These are phyloP conservation scores for Berkeleyomyces rouxiae DNA, from an alignment of 2,329 filamentous ascomycete species.

Conservation along the genomic window DNA sequence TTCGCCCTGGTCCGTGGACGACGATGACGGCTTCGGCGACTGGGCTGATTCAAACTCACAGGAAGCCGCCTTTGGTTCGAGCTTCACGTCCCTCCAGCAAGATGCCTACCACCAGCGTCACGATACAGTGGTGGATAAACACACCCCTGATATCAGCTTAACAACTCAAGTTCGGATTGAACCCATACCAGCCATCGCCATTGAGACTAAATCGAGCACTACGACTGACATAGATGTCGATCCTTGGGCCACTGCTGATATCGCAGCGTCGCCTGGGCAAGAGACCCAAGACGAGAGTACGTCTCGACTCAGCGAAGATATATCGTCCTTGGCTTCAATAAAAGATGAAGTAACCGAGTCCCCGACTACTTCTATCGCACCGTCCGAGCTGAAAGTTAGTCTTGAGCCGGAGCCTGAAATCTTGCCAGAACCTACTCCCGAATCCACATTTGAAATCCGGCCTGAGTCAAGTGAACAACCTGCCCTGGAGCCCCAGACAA, in stretches of 20 bases:
- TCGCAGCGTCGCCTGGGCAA: conserved; percentile 1
- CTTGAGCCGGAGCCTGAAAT: too few relatives aligned
- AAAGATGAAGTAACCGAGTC: conserved; percentile 2
- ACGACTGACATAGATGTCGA: conserved; percentile 3
- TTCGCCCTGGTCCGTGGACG: conserved; percentile 6
- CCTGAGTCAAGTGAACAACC: neutral
- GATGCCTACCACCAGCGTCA: neutral
- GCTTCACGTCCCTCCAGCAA: conserved; percentile 4
- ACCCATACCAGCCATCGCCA: neutral
- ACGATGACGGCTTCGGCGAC: conserved; percentile 7
- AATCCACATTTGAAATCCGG: neutral
- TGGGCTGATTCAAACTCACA: neutral
- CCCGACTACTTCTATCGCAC: conserved; percentile 5
- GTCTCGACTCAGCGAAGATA: conserved; percentile 2
- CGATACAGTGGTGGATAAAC: neutral
- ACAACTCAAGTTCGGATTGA: neutral
- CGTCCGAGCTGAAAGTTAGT: neutral
- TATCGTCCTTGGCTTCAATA: neutral
- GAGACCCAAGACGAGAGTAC: neutral
- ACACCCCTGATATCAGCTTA: neutral
- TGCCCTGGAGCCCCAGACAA: neutral
- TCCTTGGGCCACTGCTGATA: conserved; percentile 8
- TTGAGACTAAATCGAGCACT: neutral
- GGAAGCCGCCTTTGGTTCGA: conserved; percentile 3
- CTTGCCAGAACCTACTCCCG: neutral